These are phyloP conservation scores for Hypholoma sublateritium DNA, from an alignment of 768 basidiomycete genomes.

Conservation along the genomic window DNA sequence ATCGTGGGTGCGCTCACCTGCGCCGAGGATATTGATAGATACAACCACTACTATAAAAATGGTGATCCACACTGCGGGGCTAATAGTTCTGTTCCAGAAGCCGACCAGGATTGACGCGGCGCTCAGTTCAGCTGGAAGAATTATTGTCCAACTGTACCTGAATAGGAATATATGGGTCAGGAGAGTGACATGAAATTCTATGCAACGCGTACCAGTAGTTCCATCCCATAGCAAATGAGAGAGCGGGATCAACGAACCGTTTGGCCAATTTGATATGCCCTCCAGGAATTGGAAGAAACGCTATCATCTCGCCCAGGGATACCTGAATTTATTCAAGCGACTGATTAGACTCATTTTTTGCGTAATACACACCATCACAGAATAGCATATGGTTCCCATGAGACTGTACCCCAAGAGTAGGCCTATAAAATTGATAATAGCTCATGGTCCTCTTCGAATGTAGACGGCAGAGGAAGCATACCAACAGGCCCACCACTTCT, in stretches of 20 bases:
- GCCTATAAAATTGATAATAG: slow-evolving; percentile 27
- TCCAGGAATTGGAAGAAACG: slow-evolving; percentile 76
- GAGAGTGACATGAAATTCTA: background rate
- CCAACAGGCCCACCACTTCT: slow-evolving; percentile 69
- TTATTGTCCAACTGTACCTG: slow-evolving; percentile 62
- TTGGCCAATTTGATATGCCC: slow-evolving; percentile 81
- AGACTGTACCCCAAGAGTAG: slow-evolving; percentile 68
- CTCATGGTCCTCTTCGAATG: background rate
- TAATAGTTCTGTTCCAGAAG: slow-evolving; percentile 59
- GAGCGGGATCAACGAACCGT: slow-evolving; percentile 77
- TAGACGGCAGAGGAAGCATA: slow-evolving; percentile 13
- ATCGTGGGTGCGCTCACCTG: slow-evolving; percentile 36
- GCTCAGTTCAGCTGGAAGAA: slow-evolving; percentile 71
- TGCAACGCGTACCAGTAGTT: slow-evolving; percentile 38
- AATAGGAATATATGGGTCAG: background rate
- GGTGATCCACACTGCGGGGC: slow-evolving; percentile 78
- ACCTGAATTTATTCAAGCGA: slow-evolving; percentile 35
- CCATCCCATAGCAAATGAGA: slow-evolving; percentile 61
- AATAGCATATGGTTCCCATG: slow-evolving; percentile 69
- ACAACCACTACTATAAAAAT: slow-evolving; percentile 77
- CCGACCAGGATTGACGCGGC: slow-evolving; percentile 77
- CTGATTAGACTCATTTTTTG: background rate
- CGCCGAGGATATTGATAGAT: slow-evolving; percentile 73
- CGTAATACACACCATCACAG: slow-evolving; percentile 57
- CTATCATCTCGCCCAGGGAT: slow-evolving; percentile 74